Base-by-base conservation (phyloP, 352 stramenopile genomes). In the Phytophthora sp. region DNA sequence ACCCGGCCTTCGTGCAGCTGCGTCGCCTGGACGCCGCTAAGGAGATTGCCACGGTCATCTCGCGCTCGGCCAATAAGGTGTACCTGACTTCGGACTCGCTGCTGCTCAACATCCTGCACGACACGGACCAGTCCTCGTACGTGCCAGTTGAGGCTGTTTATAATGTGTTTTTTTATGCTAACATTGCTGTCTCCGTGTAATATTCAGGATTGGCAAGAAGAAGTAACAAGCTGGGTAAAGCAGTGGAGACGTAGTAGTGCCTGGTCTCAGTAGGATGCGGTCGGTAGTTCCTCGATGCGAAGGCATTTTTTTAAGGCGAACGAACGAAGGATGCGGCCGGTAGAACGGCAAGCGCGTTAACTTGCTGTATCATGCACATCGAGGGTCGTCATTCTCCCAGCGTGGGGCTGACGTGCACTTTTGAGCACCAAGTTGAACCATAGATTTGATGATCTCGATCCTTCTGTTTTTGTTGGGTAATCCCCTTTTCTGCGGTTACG, bases 1-100 rank as follows among this genome's bases (percentile, higher is more conserved):
- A 99, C 85, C 97, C 97, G 59, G 98, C 95, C 41, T 99, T 99
- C 82, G 97, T 99, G 81, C 96, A 99, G 80, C 83, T 99, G 63
- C 92, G 97, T 82, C 93, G 97, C 59, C 98, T 99, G 71, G 98
- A 99, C 76, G 94, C 98, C 21, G 98, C 98, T 29, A 98, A 98
- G 79, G 97, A 99, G 54, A 99, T 99, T 80, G 97, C 98, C 49
- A 88, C 94, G 57, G 97, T 97, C 63, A 96, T 99, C 53, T 91
- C 93, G 15, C 83, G 80, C 53, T 98, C 91, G 74, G 87, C 93
- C 62, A 99, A 99, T 83, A 98, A 98, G 76, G 91, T 99, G 9
- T 99, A 99, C 82, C 81, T 99, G 68, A 98, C 93, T 76, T 97
- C 96, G 73, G 97, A 99, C 79, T 98, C 91, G 47, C 86, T 99